A percentile compares a stretch with the other conserved stretches of the same genome.
phyloP scores from a whole-genome alignment of 305 asterid genomes.

The Solanum chacoense region DNA sequence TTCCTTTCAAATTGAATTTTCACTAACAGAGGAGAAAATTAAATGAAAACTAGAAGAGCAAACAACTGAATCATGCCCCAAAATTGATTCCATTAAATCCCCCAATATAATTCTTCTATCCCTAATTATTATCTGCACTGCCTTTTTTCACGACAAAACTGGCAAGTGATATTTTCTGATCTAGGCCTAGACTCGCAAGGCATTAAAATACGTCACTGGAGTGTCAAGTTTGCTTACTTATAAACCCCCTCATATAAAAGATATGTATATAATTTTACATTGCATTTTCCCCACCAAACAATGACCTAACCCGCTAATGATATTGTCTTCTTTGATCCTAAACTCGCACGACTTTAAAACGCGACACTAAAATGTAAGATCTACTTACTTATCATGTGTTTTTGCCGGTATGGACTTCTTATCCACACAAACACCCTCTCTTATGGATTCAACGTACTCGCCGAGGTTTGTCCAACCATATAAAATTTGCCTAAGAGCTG shows the following conservation, averaged over 20 bases:
- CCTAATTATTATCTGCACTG: not conserved
- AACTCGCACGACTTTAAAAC: not conserved
- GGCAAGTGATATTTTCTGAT: not conserved
- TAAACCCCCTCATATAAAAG: not conserved
- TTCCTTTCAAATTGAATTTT: not conserved
- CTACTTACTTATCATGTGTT: not conserved
- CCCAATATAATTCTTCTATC: too few species aligned
- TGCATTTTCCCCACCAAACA: not conserved
- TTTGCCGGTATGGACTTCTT: not conserved
- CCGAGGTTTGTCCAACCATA: not conserved
- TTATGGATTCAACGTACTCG: not conserved
- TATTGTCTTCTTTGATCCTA: not conserved
- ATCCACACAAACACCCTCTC: not conserved
- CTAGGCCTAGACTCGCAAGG: not conserved
- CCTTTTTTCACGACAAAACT: not conserved
- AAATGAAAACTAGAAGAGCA: not conserved
- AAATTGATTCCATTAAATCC: not conserved
- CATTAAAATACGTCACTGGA: not conserved
- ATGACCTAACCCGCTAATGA: not conserved
- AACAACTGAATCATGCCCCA: not conserved
- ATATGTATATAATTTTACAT: too few species aligned
- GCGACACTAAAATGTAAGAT: not conserved
- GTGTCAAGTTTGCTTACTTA: not conserved
- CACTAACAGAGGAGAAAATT: not conserved
- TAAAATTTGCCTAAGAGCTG: not conserved